Conservation (phyloP, 768 basidiomycete species). For the Mycena chlorophos region DNA sequence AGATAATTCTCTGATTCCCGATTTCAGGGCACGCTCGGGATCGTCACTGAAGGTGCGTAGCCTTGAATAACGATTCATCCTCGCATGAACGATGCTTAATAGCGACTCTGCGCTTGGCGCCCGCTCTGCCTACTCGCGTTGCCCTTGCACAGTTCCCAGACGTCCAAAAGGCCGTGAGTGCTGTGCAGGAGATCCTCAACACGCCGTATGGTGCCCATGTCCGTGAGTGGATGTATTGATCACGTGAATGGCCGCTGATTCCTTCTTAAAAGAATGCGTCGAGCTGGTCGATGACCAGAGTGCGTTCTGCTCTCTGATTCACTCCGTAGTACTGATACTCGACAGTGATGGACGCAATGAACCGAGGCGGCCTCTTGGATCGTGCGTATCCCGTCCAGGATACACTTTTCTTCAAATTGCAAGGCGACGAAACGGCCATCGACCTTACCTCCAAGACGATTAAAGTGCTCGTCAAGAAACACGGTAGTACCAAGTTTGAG, state of each 20-base stretch:
- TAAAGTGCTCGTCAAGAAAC: conserved; percentile 59
- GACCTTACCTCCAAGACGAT: conserved; percentile 59
- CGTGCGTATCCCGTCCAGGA: conserved; percentile 68
- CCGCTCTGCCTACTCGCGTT: conserved; percentile 78
- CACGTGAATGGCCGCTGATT: not conserved
- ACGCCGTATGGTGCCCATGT: conserved; percentile 69
- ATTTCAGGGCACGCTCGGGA: conserved; percentile 19
- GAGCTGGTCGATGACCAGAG: conserved; percentile 82
- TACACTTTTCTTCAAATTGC: conserved; percentile 90
- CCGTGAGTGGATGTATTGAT: conserved; percentile 50
- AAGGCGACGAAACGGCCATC: conserved; percentile 67
- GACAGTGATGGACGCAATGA: conserved; percentile 77
- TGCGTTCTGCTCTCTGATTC: conserved; percentile 28
- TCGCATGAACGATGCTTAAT: conserved; percentile 1
- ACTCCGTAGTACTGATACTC: not conserved
- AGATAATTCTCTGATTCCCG: not conserved
- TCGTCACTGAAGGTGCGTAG: conserved; percentile 19
- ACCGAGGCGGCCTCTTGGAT: conserved; percentile 61
- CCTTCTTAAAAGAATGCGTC: conserved; percentile 64
- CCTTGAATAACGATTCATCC: not conserved
- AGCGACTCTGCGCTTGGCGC: conserved; percentile 84
- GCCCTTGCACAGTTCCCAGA: conserved; percentile 86
- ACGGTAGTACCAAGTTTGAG: conserved; percentile 67
- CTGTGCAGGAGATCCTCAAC: conserved; percentile 79
- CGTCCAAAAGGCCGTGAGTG: conserved; percentile 73